Evolutionary conservation across 768 basidiomycete genomes (phyloP).

Genomic region (Imleria badia): DNA sequence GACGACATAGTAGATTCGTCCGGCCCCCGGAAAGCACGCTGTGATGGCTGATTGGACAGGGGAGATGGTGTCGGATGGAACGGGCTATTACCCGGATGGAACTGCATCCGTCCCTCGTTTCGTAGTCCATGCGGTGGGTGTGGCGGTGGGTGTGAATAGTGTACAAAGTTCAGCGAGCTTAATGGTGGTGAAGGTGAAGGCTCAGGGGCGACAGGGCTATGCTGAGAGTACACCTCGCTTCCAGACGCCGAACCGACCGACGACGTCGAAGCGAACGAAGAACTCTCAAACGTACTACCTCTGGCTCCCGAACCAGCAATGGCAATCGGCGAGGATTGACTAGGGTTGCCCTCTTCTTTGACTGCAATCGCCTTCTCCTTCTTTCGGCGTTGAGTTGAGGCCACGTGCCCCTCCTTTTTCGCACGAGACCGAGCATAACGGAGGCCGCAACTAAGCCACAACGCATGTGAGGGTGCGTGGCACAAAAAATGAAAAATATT

Average conservation of each 20-base stretch:
- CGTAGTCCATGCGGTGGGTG: constrained; percentile 35
- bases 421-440: constrained; percentile 85
- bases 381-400: constrained; percentile 55
- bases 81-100: constrained; percentile 16
- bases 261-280: constrained; percentile 46
- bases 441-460: constrained; percentile 65
- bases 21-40: constrained; percentile 38
- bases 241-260: constrained; percentile 57
- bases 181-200: constrained; percentile 72
- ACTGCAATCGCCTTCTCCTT: constrained; percentile 46
- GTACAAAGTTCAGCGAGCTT: constrained; percentile 53
- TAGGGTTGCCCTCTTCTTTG: constrained; percentile 28
- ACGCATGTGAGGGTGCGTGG: constrained; percentile 22
- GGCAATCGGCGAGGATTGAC: constrained; percentile 36
- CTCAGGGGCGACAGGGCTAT: constrained; percentile 39
- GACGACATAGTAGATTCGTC: constrained; percentile 37
- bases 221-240: constrained; percentile 53
- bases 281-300: constrained; percentile 47
- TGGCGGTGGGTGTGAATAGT: constrained; percentile 46
- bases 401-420: constrained; percentile 75
- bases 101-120: constrained; percentile 30
- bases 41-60: constrained; percentile 25
- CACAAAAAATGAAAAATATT: constrained; percentile 19
- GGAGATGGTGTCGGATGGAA: constrained; percentile 48
- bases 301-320: constrained; percentile 49